A percentile compares a stretch with the other conserved stretches of the same genome.
Conservation (phyloP, 1,284 basidiomycete genomes). For the Cutaneotrichosporon sp. region DNA sequence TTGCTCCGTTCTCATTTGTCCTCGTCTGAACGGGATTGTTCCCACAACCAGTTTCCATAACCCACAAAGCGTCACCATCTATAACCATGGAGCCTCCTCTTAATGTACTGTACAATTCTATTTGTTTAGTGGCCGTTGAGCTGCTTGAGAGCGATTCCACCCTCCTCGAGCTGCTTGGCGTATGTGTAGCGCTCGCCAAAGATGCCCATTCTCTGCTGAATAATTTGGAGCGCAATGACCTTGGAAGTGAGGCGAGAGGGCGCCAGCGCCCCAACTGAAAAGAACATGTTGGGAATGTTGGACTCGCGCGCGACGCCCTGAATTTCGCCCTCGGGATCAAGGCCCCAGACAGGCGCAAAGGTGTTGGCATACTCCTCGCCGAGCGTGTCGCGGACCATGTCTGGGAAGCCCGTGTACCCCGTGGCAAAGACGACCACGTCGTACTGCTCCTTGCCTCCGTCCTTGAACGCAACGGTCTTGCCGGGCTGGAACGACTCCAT, state of each 20-base stretch:
- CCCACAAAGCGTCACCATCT: too few species aligned
- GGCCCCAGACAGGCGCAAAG: slow-evolving; percentile 56
- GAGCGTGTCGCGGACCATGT: slow-evolving; percentile 51
- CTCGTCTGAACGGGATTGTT: too few species aligned
- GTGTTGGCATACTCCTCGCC: slow-evolving; percentile 53
- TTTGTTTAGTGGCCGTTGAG: background rate
- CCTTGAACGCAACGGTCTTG: slow-evolving; percentile 58
- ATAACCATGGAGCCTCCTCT: background rate
- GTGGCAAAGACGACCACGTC: slow-evolving; percentile 67
- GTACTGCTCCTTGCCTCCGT: slow-evolving; percentile 60
- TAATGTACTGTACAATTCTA: background rate
- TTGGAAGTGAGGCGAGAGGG: slow-evolving; percentile 57
- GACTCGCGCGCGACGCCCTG: slow-evolving; percentile 53
- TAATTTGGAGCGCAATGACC: slow-evolving; percentile 60
- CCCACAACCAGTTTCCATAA: too few species aligned
- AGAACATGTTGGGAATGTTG: slow-evolving; percentile 48
- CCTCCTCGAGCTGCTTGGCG: slow-evolving; percentile 22
- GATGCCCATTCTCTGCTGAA: slow-evolving; percentile 55
- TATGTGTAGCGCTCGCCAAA: slow-evolving; percentile 51
- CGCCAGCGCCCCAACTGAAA: slow-evolving; percentile 53
- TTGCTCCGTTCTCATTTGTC: too few species aligned
- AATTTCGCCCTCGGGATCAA: slow-evolving; percentile 59
- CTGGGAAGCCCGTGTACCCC: slow-evolving; percentile 51
- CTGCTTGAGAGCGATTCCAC: slow-evolving; percentile 6
- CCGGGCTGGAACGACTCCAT: slow-evolving; percentile 51